Evolutionary conservation across 2,329 filamentous ascomycete genomes (phyloP).

Genomic region (Zopfia rhizophila): DNA sequence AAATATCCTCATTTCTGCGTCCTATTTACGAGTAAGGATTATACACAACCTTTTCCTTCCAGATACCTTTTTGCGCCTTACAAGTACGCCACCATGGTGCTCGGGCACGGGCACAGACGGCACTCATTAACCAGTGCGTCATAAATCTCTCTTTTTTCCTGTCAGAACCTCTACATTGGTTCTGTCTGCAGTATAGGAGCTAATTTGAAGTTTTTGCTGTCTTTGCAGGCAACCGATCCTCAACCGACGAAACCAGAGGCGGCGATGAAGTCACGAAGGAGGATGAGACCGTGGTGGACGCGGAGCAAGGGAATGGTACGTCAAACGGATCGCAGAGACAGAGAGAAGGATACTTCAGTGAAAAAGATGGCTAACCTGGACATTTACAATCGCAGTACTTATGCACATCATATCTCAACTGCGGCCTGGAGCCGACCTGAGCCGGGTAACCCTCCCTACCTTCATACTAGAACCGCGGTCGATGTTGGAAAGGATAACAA

Average conservation of each 20-base stretch:
- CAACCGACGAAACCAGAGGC: conserved; percentile 53
- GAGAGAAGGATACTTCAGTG: background rate
- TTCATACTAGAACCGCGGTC: conserved; percentile 98
- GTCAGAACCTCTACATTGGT: background rate
- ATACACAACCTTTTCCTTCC: background rate
- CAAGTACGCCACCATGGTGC: conserved; percentile 54
- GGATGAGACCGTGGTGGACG: conserved; percentile 85
- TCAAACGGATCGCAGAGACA: conserved; percentile 15
- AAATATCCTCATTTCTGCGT: background rate
- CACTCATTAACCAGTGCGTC: conserved; percentile 56
- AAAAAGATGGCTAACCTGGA: conserved; percentile 28
- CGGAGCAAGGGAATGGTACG: conserved; percentile 93
- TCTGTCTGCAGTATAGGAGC: conserved; percentile 15
- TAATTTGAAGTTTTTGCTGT: conserved; percentile 25
- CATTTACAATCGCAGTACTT: conserved; percentile 71
- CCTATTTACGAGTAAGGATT: background rate
- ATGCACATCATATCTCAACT: conserved; percentile 97
- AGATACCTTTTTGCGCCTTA: conserved; percentile 4
- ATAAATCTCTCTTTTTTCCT: conserved; percentile 9
- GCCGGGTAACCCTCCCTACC: conserved; percentile 91
- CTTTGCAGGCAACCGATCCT: conserved; percentile 52
- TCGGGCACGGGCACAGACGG: conserved; percentile 60
- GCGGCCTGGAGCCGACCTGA: conserved; percentile 92
- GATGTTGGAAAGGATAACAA: conserved; percentile 98
- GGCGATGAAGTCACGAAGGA: conserved; percentile 57